Conservation (phyloP, 225 moss, liverwort and hornwort genomes). For the Pseudoscleropodium purum region DNA sequence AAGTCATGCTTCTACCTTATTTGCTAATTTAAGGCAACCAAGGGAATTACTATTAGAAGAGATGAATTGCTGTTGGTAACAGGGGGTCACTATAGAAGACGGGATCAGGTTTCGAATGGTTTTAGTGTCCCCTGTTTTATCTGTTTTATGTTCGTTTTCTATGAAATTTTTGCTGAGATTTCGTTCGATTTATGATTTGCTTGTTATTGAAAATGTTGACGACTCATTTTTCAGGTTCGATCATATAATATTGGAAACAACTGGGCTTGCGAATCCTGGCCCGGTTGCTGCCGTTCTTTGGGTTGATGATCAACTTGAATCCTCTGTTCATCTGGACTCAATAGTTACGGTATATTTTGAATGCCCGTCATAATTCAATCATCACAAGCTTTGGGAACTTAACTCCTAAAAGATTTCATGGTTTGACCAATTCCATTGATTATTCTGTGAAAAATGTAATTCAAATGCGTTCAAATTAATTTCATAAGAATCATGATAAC, state of each 20-base stretch:
- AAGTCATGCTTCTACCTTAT: background rate
- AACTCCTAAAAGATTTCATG: background rate
- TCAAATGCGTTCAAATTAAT: background rate
- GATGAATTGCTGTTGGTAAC: background rate
- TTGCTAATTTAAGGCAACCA: background rate
- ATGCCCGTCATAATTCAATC: background rate
- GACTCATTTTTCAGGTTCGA: constrained; percentile 45
- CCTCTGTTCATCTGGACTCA: constrained; percentile 61
- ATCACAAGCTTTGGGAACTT: background rate
- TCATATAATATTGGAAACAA: constrained; percentile 74
- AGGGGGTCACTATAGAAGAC: background rate
- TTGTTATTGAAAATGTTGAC: background rate
- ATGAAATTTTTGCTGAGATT: background rate
- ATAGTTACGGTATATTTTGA: constrained; percentile 55
- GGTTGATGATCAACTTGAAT: constrained; percentile 84
- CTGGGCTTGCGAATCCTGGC: constrained; percentile 79
- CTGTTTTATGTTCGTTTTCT: background rate
- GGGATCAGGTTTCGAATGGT: background rate
- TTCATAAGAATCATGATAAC: too few relatives aligned
- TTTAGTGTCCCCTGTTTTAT: background rate
- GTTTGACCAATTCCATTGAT: background rate
- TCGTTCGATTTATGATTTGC: background rate
- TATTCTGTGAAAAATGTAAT: background rate
- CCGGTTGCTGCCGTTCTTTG: constrained; percentile 77
- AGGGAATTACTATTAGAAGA: background rate